A percentile compares a stretch with the other conserved stretches of the same genome.
phyloP scores from a whole-genome alignment of 78 protist genomes.

The Guillardia theta region DNA sequence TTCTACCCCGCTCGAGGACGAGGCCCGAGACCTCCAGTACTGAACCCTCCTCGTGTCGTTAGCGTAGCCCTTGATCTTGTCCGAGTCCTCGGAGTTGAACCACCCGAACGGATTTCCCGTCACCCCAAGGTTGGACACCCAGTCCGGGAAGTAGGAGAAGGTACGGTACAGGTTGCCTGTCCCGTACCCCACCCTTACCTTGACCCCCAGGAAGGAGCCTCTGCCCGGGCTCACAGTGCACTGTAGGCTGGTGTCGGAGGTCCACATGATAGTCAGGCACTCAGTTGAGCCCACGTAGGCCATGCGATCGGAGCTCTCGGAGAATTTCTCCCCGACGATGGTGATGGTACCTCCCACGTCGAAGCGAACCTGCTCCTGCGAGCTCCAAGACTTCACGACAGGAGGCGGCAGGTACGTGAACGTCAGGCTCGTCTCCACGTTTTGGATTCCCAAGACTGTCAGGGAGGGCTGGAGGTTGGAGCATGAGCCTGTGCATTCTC shows the following conservation, averaged over 20 bases:
- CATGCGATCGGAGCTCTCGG: background rate
- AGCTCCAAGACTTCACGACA: background rate
- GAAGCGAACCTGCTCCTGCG: background rate
- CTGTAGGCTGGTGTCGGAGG: background rate
- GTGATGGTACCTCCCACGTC: background rate
- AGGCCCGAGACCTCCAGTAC: background rate
- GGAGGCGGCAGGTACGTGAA: background rate
- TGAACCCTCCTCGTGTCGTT: background rate
- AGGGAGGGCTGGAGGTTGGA: too few relatives aligned
- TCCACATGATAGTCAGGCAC: background rate
- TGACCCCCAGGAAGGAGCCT: background rate
- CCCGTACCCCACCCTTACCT: background rate
- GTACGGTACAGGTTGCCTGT: background rate
- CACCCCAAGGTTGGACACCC: background rate
- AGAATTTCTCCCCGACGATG: background rate
- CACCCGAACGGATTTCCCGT: background rate
- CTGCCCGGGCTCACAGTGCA: background rate
- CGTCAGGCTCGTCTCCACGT: too few relatives aligned
- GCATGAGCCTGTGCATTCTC: too few relatives aligned
- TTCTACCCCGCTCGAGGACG: background rate
- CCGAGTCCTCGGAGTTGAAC: background rate
- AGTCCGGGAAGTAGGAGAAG: constrained; percentile 7
- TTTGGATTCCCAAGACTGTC: too few relatives aligned
- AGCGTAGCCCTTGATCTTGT: background rate
- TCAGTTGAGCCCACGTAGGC: background rate